These are phyloP conservation scores for Citrus hindsii DNA, from an alignment of 345 rosid genomes.

Conservation along the genomic window DNA sequence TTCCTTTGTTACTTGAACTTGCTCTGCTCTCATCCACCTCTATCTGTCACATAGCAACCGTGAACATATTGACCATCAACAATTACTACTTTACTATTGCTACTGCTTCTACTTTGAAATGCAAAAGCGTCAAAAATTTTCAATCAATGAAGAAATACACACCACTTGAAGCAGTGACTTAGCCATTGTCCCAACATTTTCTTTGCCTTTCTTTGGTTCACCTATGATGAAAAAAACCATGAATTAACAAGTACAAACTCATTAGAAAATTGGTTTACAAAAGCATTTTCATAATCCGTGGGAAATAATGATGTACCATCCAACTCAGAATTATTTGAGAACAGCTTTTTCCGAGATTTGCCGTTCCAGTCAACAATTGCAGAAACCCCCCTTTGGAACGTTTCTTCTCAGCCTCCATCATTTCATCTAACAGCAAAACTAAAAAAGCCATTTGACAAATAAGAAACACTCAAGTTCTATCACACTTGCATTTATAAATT, in stretches of 20 bases:
- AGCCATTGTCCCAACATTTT: constrained; percentile 26
- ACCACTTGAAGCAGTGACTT: constrained; percentile 39
- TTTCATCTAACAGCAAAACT: constrained; percentile 34
- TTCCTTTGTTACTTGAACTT: constrained; percentile 35
- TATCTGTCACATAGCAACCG: constrained; percentile 28
- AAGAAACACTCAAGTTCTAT: not conserved
- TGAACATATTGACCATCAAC: constrained; percentile 15
- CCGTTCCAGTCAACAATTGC: constrained; percentile 81
- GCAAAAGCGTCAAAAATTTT: constrained; percentile 5
- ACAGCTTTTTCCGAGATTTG: constrained; percentile 78
- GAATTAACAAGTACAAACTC: not conserved
- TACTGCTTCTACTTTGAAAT: not conserved
- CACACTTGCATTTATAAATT: not conserved
- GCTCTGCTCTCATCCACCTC: constrained; percentile 44
- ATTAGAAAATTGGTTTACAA: not conserved
- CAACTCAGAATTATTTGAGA: constrained; percentile 39
- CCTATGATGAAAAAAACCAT: constrained; percentile 22
- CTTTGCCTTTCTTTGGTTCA: constrained; percentile 43
- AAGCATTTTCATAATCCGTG: not conserved
- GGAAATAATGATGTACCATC: constrained; percentile 33
- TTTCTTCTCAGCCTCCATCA: constrained; percentile 69
- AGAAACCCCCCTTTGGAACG: constrained; percentile 68
- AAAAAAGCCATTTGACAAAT: not conserved
- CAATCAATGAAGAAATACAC: constrained; percentile 20
- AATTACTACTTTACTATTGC: not conserved